phyloP scores from a whole-genome alignment of 164 flowering plant genomes.

The Macadamia integrifolia region DNA sequence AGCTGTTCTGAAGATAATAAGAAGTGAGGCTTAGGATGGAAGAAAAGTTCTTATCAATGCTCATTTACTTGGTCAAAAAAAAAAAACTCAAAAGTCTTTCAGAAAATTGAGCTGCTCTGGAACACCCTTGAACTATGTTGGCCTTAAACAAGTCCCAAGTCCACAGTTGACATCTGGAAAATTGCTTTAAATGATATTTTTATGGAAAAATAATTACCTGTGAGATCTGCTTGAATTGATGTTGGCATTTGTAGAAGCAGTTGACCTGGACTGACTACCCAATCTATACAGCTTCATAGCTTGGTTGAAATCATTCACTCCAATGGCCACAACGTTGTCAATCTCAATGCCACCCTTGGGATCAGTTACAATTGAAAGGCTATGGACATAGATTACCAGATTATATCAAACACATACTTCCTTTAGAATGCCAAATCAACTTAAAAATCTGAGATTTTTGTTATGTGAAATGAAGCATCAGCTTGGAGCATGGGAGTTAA shows the following conservation, averaged over 20 bases:
- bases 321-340: conserved; percentile 48
- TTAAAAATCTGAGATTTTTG: too few species aligned
- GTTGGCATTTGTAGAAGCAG: conserved; percentile 56
- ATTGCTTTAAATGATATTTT: neutral
- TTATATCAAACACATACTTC: conserved; percentile 6
- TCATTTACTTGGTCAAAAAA: neutral
- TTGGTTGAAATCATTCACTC: conserved; percentile 44
- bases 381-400: conserved; percentile 11
- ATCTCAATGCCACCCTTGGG: conserved; percentile 45
- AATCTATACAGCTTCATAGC: conserved; percentile 42
- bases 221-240: conserved; percentile 61
- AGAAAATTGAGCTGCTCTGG: neutral
- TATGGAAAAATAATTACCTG: conserved; percentile 33
- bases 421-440: conserved; percentile 1
- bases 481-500: too few species aligned
- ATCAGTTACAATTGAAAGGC: conserved; percentile 54
- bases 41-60: neutral
- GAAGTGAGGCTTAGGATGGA: neutral
- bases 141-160: neutral
- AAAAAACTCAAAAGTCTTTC: neutral
- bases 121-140: neutral
- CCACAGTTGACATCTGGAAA: neutral
- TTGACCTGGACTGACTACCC: conserved; percentile 57
- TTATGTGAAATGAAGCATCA: too few species aligned
- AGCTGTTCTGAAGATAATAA: conserved; percentile 27